A percentile compares a stretch with the other conserved stretches of the same genome.
Conservation (phyloP, 2,329 filamentous ascomycete genomes). For the Fusarium nematophilum region DNA sequence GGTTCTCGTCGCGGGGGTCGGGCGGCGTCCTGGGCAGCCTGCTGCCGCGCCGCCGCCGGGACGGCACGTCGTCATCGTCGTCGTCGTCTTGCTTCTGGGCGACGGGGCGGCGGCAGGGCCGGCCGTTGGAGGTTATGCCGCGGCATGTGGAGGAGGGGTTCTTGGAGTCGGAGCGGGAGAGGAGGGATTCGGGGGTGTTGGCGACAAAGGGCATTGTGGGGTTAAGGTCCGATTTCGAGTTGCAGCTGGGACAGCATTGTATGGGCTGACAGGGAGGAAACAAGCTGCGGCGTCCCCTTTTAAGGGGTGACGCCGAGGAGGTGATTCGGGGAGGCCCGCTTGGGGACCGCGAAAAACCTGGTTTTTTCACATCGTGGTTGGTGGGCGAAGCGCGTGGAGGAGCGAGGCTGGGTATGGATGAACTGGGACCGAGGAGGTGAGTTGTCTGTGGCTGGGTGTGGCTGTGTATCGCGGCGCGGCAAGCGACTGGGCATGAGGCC, state of each 20-base stretch:
- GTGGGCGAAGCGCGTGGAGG: constrained; percentile 29
- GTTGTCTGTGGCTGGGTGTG: constrained; percentile 39
- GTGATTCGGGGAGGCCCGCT: constrained; percentile 33
- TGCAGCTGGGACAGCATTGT: no score
- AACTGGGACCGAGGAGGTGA: constrained; percentile 6
- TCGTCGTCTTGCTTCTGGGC: constrained; percentile 48
- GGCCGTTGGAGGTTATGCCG: constrained; percentile 85
- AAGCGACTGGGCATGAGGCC: constrained; percentile 1
- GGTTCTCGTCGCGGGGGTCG: constrained; percentile 67
- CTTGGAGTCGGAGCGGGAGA: constrained; percentile 85
- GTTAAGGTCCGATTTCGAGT: no score
- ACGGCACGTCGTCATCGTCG: no score
- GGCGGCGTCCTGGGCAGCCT: constrained; percentile 47
- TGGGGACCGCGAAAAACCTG: constrained; percentile 10
- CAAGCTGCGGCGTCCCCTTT: not conserved
- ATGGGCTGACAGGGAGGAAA: no score
- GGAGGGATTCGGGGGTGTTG: constrained; percentile 81
- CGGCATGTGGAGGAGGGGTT: constrained; percentile 86
- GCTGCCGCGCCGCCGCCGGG: constrained; percentile 33
- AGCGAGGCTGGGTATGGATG: constrained; percentile 27
- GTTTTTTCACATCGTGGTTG: constrained; percentile 38
- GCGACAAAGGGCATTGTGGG: constrained; percentile 54
- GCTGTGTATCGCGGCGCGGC: constrained; percentile 30
- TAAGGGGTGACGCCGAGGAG: not conserved
- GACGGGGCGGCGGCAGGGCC: constrained; percentile 82